These are phyloP conservation scores for Handroanthus guayacan DNA, from an alignment of 257 asterid species.

Conservation along the genomic window DNA sequence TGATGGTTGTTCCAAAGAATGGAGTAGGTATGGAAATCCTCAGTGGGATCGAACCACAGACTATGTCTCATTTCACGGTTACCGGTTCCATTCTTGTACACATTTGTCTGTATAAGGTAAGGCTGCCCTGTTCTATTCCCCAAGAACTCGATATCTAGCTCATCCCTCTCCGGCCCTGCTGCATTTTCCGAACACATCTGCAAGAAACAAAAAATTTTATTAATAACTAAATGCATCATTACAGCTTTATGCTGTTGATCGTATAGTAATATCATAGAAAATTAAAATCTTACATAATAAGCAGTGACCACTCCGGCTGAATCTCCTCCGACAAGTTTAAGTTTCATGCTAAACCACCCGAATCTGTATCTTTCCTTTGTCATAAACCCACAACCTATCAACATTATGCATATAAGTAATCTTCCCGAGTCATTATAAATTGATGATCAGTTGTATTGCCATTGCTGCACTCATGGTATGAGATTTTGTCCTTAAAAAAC, in stretches of 20 bases:
- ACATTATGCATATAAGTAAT: neutral
- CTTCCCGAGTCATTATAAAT: constrained; percentile 1
- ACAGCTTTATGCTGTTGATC: no score
- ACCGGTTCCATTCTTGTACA: constrained; percentile 95
- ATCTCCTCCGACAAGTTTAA: constrained; percentile 84
- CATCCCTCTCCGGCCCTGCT: constrained; percentile 88
- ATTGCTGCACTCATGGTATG: no score
- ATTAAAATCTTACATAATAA: constrained; percentile 89
- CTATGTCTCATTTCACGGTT: constrained; percentile 87
- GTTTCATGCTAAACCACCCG: constrained; percentile 99
- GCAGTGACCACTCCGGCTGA: constrained; percentile 99
- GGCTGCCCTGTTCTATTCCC: constrained; percentile 95
- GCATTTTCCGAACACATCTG: constrained; percentile 90
- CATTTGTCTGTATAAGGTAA: constrained; percentile 81
- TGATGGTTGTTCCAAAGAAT: constrained; percentile 86
- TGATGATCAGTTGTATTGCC: no score
- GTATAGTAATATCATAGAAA: no score
- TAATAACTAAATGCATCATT: no score
- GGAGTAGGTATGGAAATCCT: constrained; percentile 80
- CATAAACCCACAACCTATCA: constrained; percentile 82
- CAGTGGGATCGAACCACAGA: constrained; percentile 92
- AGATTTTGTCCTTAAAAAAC: no score
- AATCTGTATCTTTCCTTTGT: constrained; percentile 85
- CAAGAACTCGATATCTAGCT: constrained; percentile 92
- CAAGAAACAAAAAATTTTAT: neutral